Base-by-base conservation (phyloP, 306 rosid genomes). In the Cucurbita ficifolia region DNA sequence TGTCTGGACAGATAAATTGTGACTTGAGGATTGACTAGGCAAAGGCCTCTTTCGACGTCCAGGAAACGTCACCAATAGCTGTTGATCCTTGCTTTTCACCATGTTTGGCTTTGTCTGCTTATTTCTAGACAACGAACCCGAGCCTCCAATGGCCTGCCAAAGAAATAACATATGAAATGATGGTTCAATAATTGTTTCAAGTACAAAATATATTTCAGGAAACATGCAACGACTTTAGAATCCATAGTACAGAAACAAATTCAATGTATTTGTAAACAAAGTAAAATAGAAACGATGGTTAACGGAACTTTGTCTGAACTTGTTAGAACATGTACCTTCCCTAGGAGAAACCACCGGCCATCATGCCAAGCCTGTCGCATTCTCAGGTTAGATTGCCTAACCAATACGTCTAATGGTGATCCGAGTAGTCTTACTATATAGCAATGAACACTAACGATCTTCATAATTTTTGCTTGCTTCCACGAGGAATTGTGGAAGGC, bases 401-500 rank as follows among this genome's bases (percentile, higher is more conserved):
- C 84, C 68, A 62, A 67, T 35, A 89, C 67, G 82, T 82, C 89
- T 74, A 75, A 59, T 61, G 77, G 76, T 7, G 92, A 87, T 68
- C 89, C 87, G 50, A 88, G 79, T 54, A 86, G 11, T 83, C 88
- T 85, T n/a, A 81, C 88, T 87, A 85, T 67, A 77, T 75, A 89
- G 68, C 74, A 62, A 33, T 77, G 81, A 35, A 62, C 79, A 17
- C 82, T 82, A 16, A 79, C n/a, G 77, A 76, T 73, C 74, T 74
- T 78, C 64, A 72, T 56, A 67, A 89, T 79, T 60, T 49, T 77
- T 9, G 91, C 96, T 36, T 78, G 81, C 80, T 82, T 88, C 99
- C 99, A 94, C 19, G 84, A 87, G 70, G 81, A 85, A 59, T 1
- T 77, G 79, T 80, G 79, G 45, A 83, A 88, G 39, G 85, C 90